Evolutionary conservation across 805 yeast genomes (phyloP), one percentile per base, ranked within the genome.

Genomic region (Phaffomyces thermotolerans): DNA sequence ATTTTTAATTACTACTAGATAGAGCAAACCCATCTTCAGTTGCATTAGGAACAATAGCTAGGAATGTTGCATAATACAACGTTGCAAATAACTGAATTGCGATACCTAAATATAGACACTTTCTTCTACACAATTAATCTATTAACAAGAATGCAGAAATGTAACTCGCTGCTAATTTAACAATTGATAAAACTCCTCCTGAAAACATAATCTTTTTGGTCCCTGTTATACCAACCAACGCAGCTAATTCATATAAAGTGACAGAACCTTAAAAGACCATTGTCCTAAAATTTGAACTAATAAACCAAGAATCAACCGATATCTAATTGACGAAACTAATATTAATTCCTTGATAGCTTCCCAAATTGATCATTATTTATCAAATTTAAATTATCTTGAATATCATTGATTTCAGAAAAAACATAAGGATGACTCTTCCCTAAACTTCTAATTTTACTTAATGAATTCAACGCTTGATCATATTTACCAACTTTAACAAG

Each of bases 201-300:
- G 79, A 73, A 68, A 72, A 71, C 56, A 73, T 59, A 40, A 64
- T 54, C 36, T 65, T 66, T 35, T 68, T 65, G 8, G 60, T 52
- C 22, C 72, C 73, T 9, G 56, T 52, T 41, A 68, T 64, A 37
- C 81, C 80, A 41, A 70, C 69, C 46, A 73, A 60, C 5, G 66
- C 67, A 47, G 75, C 71, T 36, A 76, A 58, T 40, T 73, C 75
- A 50, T 77, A 78, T 39, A 76, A 73, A 3, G 81, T 76, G 37
- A 78, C 62, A 8, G 79, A 69, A 49, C 70, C 71, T 7, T 76
- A 41, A 80, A 79, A n/a, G 76, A 69, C 81, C 81, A 77, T 59
- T 77, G 81, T 32, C 73, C 73, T 34, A 76, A 62, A 13, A 75
- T 34, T 57, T 75, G 81, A 27, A 71, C 64, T 43, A 57, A 46